Conservation (phyloP, 371 early-diverging fungal genomes). For the Mortierella sp. region DNA sequence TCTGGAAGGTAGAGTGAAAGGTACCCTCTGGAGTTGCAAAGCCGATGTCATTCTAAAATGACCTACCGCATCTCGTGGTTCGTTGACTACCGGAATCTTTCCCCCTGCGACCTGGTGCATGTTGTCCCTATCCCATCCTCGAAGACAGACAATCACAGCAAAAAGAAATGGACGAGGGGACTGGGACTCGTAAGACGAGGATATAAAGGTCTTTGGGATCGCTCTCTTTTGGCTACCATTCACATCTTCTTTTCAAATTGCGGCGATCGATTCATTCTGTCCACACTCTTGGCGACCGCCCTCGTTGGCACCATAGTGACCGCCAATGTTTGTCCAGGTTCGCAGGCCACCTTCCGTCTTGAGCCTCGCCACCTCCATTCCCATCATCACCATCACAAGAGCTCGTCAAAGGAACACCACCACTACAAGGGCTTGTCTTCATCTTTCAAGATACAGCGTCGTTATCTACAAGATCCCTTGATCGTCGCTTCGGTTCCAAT, state of each 20-base stretch:
- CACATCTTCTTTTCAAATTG: too few species aligned
- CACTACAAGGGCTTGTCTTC: constrained; percentile 22
- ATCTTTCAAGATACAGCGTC: constrained; percentile 17
- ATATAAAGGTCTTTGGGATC: too few species aligned
- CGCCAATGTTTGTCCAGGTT: constrained; percentile 24
- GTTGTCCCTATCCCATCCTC: too few species aligned
- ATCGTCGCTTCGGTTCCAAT: constrained; percentile 5
- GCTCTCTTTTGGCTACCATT: too few species aligned
- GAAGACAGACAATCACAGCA: too few species aligned
- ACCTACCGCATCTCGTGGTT: neutral
- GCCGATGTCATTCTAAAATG: constrained; percentile 1
- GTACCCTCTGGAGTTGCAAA: neutral
- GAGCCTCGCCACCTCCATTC: constrained; percentile 38
- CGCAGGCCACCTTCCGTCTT: constrained; percentile 39
- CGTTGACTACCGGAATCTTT: neutral
- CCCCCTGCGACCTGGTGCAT: too few species aligned
- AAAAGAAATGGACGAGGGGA: too few species aligned
- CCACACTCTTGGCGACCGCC: constrained; percentile 35
- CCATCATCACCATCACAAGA: constrained; percentile 23
- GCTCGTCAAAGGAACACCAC: constrained; percentile 11
- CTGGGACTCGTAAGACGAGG: too few species aligned
- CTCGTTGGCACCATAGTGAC: constrained; percentile 37
- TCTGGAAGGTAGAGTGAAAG: constrained; percentile 7
- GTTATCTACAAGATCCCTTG: constrained; percentile 12
- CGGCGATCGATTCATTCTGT: constrained; percentile 39